A percentile compares a stretch with the other conserved stretches of the same genome.
Conservation (phyloP, 2,329 filamentous ascomycete genomes). For the Torrubiellomyces zombiae region DNA sequence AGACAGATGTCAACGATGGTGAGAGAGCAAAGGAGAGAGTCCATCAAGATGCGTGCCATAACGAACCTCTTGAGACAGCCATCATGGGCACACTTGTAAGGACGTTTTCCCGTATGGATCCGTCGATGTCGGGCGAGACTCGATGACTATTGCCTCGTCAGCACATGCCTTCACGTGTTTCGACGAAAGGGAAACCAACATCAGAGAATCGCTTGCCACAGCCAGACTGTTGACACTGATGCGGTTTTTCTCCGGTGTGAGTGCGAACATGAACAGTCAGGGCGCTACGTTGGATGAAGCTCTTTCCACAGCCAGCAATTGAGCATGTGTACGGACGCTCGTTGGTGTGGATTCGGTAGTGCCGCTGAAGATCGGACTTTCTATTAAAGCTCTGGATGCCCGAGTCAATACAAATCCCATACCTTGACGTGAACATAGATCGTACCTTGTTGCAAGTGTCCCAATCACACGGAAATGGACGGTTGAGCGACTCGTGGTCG, state of each 20-base stretch:
- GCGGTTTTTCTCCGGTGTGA: conserved; percentile 56
- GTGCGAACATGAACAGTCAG: conserved; percentile 55
- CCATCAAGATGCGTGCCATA: no score
- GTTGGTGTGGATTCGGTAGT: conserved; percentile 57
- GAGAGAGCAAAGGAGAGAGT: no score
- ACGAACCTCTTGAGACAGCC: conserved; percentile 43
- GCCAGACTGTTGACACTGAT: conserved; percentile 47
- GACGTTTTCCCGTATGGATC: conserved; percentile 51
- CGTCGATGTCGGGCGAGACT: conserved; percentile 48
- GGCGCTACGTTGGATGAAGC: conserved; percentile 55
- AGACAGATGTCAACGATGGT: conserved; percentile 8
- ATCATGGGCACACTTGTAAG: conserved; percentile 44
- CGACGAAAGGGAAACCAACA: no score
- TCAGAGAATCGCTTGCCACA: conserved; percentile 57
- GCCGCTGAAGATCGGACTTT: conserved; percentile 53
- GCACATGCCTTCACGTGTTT: no score
- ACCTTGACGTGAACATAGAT: no score
- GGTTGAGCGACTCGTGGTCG: conserved; percentile 44
- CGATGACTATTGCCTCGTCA: conserved; percentile 48
- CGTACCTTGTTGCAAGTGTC: conserved; percentile 43
- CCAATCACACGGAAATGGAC: conserved; percentile 50
- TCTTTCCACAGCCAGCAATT: conserved; percentile 46
- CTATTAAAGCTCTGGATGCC: conserved; percentile 60
- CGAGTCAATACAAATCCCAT: no score
- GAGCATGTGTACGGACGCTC: conserved; percentile 49